These are phyloP conservation scores for Citeromyces nyonsensis DNA, from an alignment of 805 yeast genomes.

Conservation along the genomic window DNA sequence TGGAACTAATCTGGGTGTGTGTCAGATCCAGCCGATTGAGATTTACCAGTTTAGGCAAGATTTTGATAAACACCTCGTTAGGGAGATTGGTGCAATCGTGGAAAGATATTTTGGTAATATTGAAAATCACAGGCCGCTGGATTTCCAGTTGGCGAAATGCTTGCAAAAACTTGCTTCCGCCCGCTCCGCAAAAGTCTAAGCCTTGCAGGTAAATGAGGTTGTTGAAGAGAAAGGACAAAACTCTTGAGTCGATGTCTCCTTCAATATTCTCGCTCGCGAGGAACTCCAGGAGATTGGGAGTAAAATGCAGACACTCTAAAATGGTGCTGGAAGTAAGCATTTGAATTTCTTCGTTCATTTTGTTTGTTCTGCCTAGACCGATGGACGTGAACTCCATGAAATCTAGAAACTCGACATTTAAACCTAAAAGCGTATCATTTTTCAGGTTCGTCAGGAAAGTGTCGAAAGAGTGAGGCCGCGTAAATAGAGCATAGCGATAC, in stretches of 20 bases:
- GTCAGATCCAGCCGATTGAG: constrained; percentile 63
- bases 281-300: constrained; percentile 64
- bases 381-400: constrained; percentile 81
- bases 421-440: constrained; percentile 27
- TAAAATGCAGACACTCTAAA: constrained; percentile 38
- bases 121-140: constrained; percentile 7
- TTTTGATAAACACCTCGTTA: constrained; percentile 31
- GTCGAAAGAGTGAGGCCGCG: constrained; percentile 70
- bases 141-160: constrained; percentile 34
- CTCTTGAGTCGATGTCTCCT: constrained; percentile 54
- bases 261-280: constrained; percentile 77
- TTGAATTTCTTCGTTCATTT: constrained; percentile 84
- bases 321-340: constrained; percentile 74
- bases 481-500: constrained; percentile 56
- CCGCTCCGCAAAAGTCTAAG: constrained; percentile 82
- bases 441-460: constrained; percentile 43
- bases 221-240: constrained; percentile 40
- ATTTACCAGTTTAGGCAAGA: constrained; percentile 40
- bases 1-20: constrained; percentile 63
- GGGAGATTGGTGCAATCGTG: constrained; percentile 81
- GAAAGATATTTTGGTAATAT: constrained; percentile 41
- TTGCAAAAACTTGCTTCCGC: constrained; percentile 42
- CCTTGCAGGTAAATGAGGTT: constrained; percentile 40
- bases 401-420: constrained; percentile 61
- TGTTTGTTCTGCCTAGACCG: constrained; percentile 78